Evolutionary conservation across 1,284 basidiomycete genomes (phyloP).

Genomic region (Apiotrichum sp.): DNA sequence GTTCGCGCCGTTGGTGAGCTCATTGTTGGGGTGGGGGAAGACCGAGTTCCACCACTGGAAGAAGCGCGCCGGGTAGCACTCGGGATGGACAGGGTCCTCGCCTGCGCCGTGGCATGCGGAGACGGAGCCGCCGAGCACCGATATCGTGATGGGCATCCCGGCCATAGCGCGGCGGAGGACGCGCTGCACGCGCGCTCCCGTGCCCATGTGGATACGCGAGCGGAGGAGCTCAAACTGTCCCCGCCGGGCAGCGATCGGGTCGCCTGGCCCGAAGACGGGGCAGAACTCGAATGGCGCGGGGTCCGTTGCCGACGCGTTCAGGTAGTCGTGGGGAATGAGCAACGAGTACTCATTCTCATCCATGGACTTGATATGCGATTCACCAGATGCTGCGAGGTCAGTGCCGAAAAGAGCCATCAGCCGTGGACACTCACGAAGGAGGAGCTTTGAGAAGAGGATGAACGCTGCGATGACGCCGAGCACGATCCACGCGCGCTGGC

Average conservation of each 20-base stretch:
- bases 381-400: slow-evolving; percentile 21
- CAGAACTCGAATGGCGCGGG: slow-evolving; percentile 83
- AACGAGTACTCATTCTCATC: slow-evolving; percentile 4
- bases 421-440: slow-evolving; percentile 28
- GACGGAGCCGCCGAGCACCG: slow-evolving; percentile 85
- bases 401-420: background rate
- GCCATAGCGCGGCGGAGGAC: slow-evolving; percentile 77
- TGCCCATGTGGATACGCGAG: slow-evolving; percentile 72
- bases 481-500: slow-evolving; percentile 33
- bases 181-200: slow-evolving; percentile 72
- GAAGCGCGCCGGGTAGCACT: slow-evolving; percentile 82
- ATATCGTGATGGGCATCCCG: slow-evolving; percentile 82
- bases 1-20: slow-evolving; percentile 91
- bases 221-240: slow-evolving; percentile 69
- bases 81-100: slow-evolving; percentile 75
- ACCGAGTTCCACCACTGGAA: slow-evolving; percentile 93
- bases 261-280: slow-evolving; percentile 73
- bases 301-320: slow-evolving; percentile 50
- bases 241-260: slow-evolving; percentile 69
- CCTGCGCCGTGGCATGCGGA: slow-evolving; percentile 90
- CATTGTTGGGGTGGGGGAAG: slow-evolving; percentile 88
- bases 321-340: slow-evolving; percentile 47
- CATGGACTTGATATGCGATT: background rate
- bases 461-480: slow-evolving; percentile 27
- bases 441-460: slow-evolving; percentile 28